Evolutionary conservation across 139 green algal genomes (phyloP).

Genomic region (Closterium sp.): DNA sequence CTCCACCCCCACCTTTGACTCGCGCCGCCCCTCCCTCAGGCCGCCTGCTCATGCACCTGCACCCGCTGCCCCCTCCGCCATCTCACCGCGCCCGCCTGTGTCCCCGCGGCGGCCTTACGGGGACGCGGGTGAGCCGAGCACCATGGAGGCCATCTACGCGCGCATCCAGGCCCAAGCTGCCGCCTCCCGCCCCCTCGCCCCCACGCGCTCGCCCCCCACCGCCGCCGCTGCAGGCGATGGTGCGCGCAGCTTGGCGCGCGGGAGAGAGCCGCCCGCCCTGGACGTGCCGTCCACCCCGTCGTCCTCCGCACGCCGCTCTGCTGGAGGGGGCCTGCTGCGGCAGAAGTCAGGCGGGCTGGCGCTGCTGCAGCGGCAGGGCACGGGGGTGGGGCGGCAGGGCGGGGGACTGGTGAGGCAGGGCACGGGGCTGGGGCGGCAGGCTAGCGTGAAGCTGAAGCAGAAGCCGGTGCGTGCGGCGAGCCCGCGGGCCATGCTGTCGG

Average conservation of each 20-base stretch:
- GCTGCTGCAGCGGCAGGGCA: neutral
- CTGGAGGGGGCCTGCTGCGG: neutral
- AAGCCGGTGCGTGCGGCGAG: neutral
- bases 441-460: neutral
- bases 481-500: neutral
- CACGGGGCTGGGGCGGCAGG: neutral
- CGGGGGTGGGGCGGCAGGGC: neutral
- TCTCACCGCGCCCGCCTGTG: neutral
- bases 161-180: neutral
- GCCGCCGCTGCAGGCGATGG: neutral
- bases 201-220: neutral
- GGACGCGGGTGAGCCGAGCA: neutral
- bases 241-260: neutral
- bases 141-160: neutral
- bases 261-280: neutral
- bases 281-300: neutral
- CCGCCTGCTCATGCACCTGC: neutral
- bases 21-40: neutral
- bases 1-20: neutral
- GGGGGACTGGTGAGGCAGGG: neutral
- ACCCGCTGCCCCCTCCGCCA: too few species aligned
- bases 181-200: neutral
- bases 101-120: neutral
- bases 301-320: neutral
- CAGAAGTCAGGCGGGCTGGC: neutral